Base-by-base conservation (phyloP, 495 filamentous ascomycete genomes). In the Trichoderma virens region DNA sequence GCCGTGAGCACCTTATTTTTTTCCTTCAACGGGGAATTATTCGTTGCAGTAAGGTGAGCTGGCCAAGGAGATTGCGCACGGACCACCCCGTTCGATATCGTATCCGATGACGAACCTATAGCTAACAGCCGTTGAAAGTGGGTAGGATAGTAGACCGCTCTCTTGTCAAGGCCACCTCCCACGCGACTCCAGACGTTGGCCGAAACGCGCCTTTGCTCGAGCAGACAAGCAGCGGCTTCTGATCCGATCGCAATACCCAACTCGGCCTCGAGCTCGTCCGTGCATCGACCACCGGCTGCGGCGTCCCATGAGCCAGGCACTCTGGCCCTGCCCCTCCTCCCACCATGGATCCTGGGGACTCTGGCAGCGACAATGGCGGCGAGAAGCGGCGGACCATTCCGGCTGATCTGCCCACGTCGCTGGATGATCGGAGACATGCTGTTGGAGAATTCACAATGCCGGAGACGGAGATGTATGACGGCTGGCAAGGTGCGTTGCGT, bases 391-490 rank as follows among this genome's bases (percentile, higher is more conserved):
- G 84, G 60, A 67, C 79, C 67, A 86, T 98, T 59, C 94, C 94
- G 43, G 81, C 83, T 67, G 95, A 98, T 73, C 83, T 98, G 28
- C 94, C 94, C 5, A 91, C 86, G 68, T 93, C 92, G 56, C 81
- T 98, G 65, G 89, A 98, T 69, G 95, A 98, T 76, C 83, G 93
- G 62, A 85, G 87, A 72, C 85, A 81, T 63, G 77, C 82, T 5
- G 77, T 78, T 14, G 74, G 74, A 38, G 76, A 81, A 35, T 72
- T 79, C 66, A 41, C 34, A 14, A 82, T 89, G 30, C 83, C 82
- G 8, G 93, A 97, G 79, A 96, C 92, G 28, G 93, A 98, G 82
- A 90, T 97, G 79, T 98, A 98, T 73, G 94, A 98, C 83, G 95
- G 90, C 65, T 98, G 94, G 94, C 92, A 97, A 88, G 93, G 93